Percentiles rank a stretch among this genome's conserved stretches.
Conservation (phyloP, 768 basidiomycete species). For the Amanita thiersii region DNA sequence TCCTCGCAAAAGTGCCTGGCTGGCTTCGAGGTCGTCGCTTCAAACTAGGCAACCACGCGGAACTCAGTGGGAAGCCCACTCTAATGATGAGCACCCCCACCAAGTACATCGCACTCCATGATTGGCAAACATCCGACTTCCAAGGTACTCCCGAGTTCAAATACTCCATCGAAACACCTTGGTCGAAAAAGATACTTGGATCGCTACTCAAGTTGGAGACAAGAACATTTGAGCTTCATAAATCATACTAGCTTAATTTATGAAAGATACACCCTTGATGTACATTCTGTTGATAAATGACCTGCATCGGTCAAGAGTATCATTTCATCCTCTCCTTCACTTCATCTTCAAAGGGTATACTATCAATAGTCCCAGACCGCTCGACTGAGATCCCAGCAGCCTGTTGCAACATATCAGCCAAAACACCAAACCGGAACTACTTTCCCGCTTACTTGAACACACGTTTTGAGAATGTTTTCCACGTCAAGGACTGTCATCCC, state of each 20-base stretch:
- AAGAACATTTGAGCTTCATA: no score
- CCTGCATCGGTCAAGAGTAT: neutral
- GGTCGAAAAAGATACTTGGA: no score
- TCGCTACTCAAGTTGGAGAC: no score
- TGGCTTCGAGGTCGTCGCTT: conserved; percentile 23
- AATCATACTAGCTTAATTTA: neutral
- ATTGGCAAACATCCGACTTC: no score
- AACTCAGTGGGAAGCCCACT: no score
- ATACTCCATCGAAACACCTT: no score
- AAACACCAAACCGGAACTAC: neutral
- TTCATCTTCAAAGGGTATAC: conserved; percentile 35
- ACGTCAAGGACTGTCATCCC: conserved; percentile 25
- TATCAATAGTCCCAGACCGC: conserved; percentile 47
- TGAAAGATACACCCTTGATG: neutral
- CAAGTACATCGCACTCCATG: no score
- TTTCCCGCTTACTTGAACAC: conserved; percentile 31
- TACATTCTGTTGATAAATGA: neutral
- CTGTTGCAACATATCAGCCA: conserved; percentile 19
- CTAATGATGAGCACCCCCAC: no score
- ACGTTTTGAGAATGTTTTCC: conserved; percentile 24
- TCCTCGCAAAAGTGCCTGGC: conserved; percentile 21
- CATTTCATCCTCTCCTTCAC: conserved; percentile 25
- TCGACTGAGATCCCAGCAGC: conserved; percentile 59
- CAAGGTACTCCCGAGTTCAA: no score
- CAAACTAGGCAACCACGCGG: conserved; percentile 18